Percentiles rank a stretch among this genome's conserved stretches.
Conservation (phyloP, 2,329 filamentous ascomycete species). For the Aspergillus sp. region DNA sequence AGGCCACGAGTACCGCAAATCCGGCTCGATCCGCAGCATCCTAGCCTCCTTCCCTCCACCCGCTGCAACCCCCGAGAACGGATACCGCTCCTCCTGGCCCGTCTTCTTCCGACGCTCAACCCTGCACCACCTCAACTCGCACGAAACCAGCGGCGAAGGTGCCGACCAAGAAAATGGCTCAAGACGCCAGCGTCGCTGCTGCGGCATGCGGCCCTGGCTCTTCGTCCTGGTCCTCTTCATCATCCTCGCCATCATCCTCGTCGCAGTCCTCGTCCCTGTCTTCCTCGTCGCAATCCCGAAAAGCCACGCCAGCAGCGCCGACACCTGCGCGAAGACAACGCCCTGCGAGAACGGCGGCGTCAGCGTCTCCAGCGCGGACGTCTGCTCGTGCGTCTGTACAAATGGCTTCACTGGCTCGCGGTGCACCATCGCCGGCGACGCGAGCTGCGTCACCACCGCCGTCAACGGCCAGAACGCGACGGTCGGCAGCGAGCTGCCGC, state of each 20-base stretch:
- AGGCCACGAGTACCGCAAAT: conserved; percentile 36
- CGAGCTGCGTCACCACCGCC: conserved; percentile 55
- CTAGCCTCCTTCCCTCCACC: conserved; percentile 65
- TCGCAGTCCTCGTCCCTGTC: conserved; percentile 77
- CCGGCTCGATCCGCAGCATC: conserved; percentile 62
- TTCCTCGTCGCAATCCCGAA: conserved; percentile 61
- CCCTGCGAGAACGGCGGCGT: conserved; percentile 79
- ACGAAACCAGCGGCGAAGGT: conserved; percentile 20
- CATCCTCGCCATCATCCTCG: conserved; percentile 69
- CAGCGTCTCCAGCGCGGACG: conserved; percentile 64
- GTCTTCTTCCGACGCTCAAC: conserved; percentile 36
- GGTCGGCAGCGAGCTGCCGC: conserved; percentile 74
- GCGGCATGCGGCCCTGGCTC: conserved; percentile 77
- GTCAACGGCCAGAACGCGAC: conserved; percentile 65
- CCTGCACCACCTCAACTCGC: conserved; percentile 30
- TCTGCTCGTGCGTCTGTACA: conserved; percentile 83
- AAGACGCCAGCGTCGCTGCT: conserved; percentile 63
- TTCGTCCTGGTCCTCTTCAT: conserved; percentile 68
- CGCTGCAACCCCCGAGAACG: conserved; percentile 48
- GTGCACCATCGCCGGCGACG: conserved; percentile 52
- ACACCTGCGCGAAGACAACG: conserved; percentile 28
- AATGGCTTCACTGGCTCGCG: conserved; percentile 75
- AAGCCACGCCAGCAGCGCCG: neutral
- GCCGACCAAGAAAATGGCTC: conserved; percentile 21
- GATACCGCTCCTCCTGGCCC: conserved; percentile 35